Percentiles rank a stretch among this genome's conserved stretches.
These are phyloP conservation scores for Rheum nobile DNA, from an alignment of 148 eudicot genomes.

Conservation along the genomic window DNA sequence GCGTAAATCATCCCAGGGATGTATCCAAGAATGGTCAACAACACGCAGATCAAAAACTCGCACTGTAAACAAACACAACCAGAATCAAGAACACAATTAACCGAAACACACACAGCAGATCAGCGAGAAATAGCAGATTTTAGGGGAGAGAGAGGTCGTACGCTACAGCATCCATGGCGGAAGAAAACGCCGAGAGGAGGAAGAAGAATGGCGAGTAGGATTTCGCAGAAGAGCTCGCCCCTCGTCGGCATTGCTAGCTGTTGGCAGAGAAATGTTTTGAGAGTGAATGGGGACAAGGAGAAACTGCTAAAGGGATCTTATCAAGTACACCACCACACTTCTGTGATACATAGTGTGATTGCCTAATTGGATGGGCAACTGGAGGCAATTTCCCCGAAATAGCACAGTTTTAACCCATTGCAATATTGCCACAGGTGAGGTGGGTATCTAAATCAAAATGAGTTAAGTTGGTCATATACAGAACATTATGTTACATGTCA, in stretches of 20 bases:
- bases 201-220: slow-evolving; percentile 36
- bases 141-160: slow-evolving; percentile 9
- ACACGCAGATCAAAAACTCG: slow-evolving; percentile 65
- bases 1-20: slow-evolving; percentile 80
- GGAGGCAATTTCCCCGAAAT: background rate
- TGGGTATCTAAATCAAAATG: too few relatives aligned
- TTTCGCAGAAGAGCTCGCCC: slow-evolving; percentile 45
- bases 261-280: background rate
- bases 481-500: too few relatives aligned
- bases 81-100: background rate
- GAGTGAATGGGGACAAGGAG: background rate
- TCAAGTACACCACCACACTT: background rate
- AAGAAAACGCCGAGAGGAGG: slow-evolving; percentile 58
- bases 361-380: background rate
- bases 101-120: background rate
- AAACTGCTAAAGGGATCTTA: background rate
- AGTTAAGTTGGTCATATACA: too few relatives aligned
- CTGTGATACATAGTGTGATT: background rate
- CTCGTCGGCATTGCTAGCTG: slow-evolving; percentile 22
- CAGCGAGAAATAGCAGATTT: background rate
- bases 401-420: too few relatives aligned
- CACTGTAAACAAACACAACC: slow-evolving; percentile 23
- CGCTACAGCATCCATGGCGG: slow-evolving; percentile 53
- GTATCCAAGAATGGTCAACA: slow-evolving; percentile 73
- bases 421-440: too few relatives aligned